Conservation (phyloP, 768 basidiomycete species). For the Dictyophora rubrovolvata region DNA sequence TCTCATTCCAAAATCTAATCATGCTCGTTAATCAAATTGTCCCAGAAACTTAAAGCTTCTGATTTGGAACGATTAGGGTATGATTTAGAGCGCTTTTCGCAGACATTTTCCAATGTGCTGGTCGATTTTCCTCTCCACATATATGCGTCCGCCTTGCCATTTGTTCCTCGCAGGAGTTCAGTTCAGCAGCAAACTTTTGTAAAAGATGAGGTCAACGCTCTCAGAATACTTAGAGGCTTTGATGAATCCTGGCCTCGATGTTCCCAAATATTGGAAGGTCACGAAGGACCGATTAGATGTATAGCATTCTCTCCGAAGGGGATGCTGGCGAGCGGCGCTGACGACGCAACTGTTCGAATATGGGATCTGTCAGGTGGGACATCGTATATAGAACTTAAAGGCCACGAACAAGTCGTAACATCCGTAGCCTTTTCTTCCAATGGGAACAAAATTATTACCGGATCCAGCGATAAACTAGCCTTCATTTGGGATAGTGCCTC, state of each 20-base stretch:
- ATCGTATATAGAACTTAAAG: not conserved
- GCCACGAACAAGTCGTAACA: not conserved
- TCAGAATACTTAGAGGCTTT: not conserved
- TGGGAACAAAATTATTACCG: not conserved
- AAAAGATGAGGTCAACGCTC: not conserved
- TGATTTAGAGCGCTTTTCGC: not conserved
- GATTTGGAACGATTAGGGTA: not conserved
- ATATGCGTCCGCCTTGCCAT: not conserved
- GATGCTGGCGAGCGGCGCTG: slow-evolving; percentile 4
- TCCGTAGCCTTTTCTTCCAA: not conserved
- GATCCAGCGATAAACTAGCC: slow-evolving; percentile 2
- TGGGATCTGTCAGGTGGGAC: not conserved
- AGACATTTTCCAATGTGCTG: not conserved
- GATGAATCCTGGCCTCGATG: not conserved
- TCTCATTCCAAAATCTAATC: not conserved
- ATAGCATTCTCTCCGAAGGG: slow-evolving; percentile 9
- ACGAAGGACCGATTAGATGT: slow-evolving; percentile 1
- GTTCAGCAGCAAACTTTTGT: not conserved
- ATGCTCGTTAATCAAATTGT: not conserved
- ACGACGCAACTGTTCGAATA: slow-evolving; percentile 5
- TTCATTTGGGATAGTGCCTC: not conserved
- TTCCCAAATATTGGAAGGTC: not conserved
- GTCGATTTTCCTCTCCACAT: not conserved
- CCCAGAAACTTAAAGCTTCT: not conserved
- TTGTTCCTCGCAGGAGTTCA: not conserved